Base-by-base conservation (phyloP, 192 early-diverging fungal species). In the Podila minutissima region DNA sequence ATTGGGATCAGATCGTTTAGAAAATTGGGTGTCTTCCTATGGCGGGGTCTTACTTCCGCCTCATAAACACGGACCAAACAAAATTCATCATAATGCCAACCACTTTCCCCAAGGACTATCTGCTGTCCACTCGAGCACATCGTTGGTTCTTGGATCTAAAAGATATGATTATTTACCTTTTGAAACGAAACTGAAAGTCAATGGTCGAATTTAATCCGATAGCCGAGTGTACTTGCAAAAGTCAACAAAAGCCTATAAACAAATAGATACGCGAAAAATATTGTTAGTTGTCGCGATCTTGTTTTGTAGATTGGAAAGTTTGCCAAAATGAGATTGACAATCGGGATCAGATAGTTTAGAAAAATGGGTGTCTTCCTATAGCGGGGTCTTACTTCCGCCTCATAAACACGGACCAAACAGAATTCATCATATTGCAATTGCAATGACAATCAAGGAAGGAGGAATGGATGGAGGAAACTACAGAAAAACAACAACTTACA, bases 11-110 rank as follows among this genome's bases (percentile, higher is more conserved):
- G 77, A 73, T 65, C 57, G 77, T 81, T 81, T 81, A 81, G 77
- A 81, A 72, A 81, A 72, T 55, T 68, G 58, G 76, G 70, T 81
- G 77, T 81, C 60, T 81, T 81, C 77, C 41, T 81, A 35, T 69
- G 28, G 71, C 77, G 77, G 77, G 77, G 70, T 73, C 71, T 81
- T 73, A 81, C 71, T 72, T 78, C 76, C 77, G 49, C 71, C 71
- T 81, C 77, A 81, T 81, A 81, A 81, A 81, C 77, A 81, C 77
- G 77, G 77, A 81, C 77, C 77, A 81, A 81, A 81, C 77, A 81
- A 53, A 59, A 72, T 81, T 81, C 76, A 81, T 81, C 76, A 81
- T 81, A 72, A 41, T 72, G 66, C 68, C 17, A 20, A 58, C 20
- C 8, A 29, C 11, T 26, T 20, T 28, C 9, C 22, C 22, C 11